Conservation (phyloP, 805 yeast genomes). For the Suhomyces sp. region DNA sequence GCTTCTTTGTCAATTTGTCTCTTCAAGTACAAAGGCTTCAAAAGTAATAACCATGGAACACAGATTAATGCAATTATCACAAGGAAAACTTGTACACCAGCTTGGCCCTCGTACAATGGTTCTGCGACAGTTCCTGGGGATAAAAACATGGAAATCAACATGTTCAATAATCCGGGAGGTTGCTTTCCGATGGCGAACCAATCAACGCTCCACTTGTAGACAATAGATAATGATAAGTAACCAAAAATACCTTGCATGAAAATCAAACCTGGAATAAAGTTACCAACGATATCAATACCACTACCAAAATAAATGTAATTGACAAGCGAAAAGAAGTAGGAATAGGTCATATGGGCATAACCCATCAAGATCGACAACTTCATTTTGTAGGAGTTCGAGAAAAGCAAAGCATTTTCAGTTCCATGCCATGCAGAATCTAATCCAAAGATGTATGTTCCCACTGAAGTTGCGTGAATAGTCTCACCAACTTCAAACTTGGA, state of each 20-base stretch:
- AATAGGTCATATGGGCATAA: constrained; percentile 70
- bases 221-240: constrained; percentile 61
- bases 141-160: constrained; percentile 74
- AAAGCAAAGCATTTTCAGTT: constrained; percentile 67
- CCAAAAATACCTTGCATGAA: constrained; percentile 80
- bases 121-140: constrained; percentile 71
- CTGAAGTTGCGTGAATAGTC: constrained; percentile 45
- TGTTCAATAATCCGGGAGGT: constrained; percentile 72
- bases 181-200: constrained; percentile 62
- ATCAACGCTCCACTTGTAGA: constrained; percentile 73
- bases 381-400: constrained; percentile 76
- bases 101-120: constrained; percentile 64
- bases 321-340: constrained; percentile 65
- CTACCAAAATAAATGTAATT: constrained; percentile 59
- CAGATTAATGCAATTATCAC: constrained; percentile 61
- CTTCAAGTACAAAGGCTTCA: constrained; percentile 56
- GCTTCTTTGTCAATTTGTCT: constrained; percentile 35
- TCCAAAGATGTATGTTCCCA: constrained; percentile 61
- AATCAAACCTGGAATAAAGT: constrained; percentile 69
- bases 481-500: constrained; percentile 39
- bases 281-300: constrained; percentile 65
- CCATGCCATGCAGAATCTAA: constrained; percentile 79
- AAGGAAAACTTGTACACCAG: constrained; percentile 56
- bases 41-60: constrained; percentile 70
- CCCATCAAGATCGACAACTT: constrained; percentile 76